Evolutionary conservation across 805 yeast genomes (phyloP), one percentile per base, ranked within the genome.

Genomic region (Pichia kluyveri): DNA sequence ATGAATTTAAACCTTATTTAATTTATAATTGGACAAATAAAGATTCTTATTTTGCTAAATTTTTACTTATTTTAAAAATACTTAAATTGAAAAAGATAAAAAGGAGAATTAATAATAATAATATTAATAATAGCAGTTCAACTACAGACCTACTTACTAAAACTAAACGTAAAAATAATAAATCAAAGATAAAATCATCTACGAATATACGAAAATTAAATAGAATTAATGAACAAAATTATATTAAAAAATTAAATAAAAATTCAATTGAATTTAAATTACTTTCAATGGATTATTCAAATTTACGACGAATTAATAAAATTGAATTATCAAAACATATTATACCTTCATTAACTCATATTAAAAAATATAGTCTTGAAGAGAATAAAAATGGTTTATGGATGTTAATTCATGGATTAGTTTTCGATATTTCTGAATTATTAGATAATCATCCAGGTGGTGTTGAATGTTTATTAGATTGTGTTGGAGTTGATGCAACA

Each of bases 401-500:
- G 88, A 79, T 84, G 80, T 74, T 82, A 40, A 69, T 84, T 42
- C 77, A 79, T 57, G 82, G 82, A 51, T 79, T 80, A 57, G 86
- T 84, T 26, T 85, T 83, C 63, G 75, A 85, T 60, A 71, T 79
- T 37, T 74, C 86, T 18, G 53, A 60, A 40, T 73, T 84, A 51
- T 61, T 79, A 15, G 75, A 69, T 42, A 72, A 71, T 47, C 93
- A 84, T 65, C 91, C 93, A 27, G 96, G 96, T 61, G 96, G 96
- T 49, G 83, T 82, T 48, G 96, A 86, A 61, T 85, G 86, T 32
- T 71, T 87, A 49, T 67, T 78, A 44, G 95, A 86, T 56, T 75
- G 80, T 60, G 95, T 85, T 32, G 96, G 96, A 41, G 74, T 75
- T 51, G 96, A 88, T 63, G 90, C 89, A 46, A 80, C 86, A 14